Evolutionary conservation across 75 land plant species (phyloP), one percentile per base, ranked within the genome.

Genomic region (Adiantum capillusveneris): DNA sequence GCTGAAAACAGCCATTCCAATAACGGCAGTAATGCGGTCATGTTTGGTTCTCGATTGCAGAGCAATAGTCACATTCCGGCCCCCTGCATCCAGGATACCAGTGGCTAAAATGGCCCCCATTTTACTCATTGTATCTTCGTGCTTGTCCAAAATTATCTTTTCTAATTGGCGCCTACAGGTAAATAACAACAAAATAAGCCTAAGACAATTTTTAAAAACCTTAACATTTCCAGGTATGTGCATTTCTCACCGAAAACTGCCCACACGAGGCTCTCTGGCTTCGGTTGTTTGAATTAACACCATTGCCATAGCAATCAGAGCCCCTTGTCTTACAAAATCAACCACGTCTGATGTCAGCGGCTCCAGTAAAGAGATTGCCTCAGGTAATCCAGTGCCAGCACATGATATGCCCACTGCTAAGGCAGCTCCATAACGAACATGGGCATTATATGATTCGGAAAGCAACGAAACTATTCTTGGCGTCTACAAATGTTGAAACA

Each of bases 71-170:
- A 94, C 96, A 75, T 90, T 94, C 29, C 99, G 75, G 44, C 99
- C 96, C 37, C 99, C 99, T 31, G 99, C 99, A 79, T 94, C 98
- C 52, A 94, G 79, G 39, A 94, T 88, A 19, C 98, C 98, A 44
- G 91, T 85, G 21, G 98, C 98, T 58, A 94, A 73, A 44, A 94
- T 94, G 43, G 98, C 98, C n/a, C 98, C 98, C 98, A 94, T 94
- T 75, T 94, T 94, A 75, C 95, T 88, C 98, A 94, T 89, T 6
- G 98, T 93, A 43, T 94, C 96, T 70, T 94, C 96, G 74, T 94
- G 98, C 61, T 94, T 94, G 73, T 94, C 98, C 42, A 83, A 76
- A 52, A 94, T 83, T 21, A 94, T 94, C 54, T 94, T 94, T 66
- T 94, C 98, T 22, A 94, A 70, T 63, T 94, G 98, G 6, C 88